Base-by-base conservation (phyloP, 345 rosid genomes). In the Populus pruinosa region DNA sequence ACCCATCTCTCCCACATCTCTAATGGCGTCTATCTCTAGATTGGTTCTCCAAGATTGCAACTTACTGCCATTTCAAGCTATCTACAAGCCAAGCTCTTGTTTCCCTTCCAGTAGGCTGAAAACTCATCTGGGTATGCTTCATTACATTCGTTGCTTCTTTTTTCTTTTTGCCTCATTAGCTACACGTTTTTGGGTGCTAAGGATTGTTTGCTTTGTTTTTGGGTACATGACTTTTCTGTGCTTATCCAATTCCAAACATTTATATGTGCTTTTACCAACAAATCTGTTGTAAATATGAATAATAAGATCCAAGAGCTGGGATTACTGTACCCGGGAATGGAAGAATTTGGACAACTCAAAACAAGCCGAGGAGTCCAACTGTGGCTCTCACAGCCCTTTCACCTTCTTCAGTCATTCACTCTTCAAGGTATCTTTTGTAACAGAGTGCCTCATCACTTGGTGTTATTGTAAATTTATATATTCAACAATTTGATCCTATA, bases 11-110 rank as follows among this genome's bases (percentile, higher is more conserved):
- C 5, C 18, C 10, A 5, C 63, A 55, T 17, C 64, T 67, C 39
- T 44, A 68, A 93, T 91, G 98, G 93, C 90, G 8, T 88, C 97
- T 64, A 86, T 89, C 74, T 93, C 94, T n/a, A 86, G 90, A 81
- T 44, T 89, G 76, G 76, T 88, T 56, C 81, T 83, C 61, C 86
- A 85, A 75, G 92, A 89, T 65, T 83, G 83, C 77, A 89, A 76
- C 55, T 78, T 87, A 2, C 86, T 83, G 69, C 63, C 85, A 16
- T 50, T 44, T 63, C 75, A 75, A 50, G 83, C 87, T 67, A 39
- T 79, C 63, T 73, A 65, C 66, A 72, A 75, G 38, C 74, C 86
- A n/a, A 67, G 49, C 47, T 23, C 82, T 83, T 73, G 76, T 23
- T 67, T 81, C 77, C 75, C 79, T 68, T 43, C 84, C 47, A 65